Base-by-base conservation (phyloP, 2,329 filamentous ascomycete genomes). In the Phoma sp. region DNA sequence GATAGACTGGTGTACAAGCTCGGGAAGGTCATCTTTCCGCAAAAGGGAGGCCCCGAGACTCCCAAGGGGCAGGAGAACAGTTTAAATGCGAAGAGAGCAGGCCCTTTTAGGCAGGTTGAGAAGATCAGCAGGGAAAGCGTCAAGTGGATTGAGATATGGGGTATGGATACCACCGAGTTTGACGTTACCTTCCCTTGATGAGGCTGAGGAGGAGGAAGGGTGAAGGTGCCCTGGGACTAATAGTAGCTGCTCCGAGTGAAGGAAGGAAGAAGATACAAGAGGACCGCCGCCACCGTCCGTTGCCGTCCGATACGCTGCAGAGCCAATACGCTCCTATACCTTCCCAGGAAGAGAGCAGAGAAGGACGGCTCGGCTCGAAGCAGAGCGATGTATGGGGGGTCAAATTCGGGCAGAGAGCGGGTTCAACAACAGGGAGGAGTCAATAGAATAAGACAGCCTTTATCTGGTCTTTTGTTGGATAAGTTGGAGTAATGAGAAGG, bases 121-220 rank as follows among this genome's bases (percentile, higher is more conserved):
- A 33, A 64, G 37, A 65, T 74, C 1, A 62, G 59, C n/a, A 53
- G 60, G 50, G 73, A 74, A 5, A 75, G 71, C 33, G 76, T 79
- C 1, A 66, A 71, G 39, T 61, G 77, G 53, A 65, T 78, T 21
- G 77, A 79, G 48, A 78, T 81, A 37, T 81, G 77, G 77, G 71
- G 73, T 1, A 57, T 79, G 69, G 79, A 81, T 57, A 64, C 61
- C 9, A 60, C 45, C 4, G 68, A 73, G 38, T 73, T 74, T 45
- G 68, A 73, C 30, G 57, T 68, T 1, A 51, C 48, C 7, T 73
- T 67, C 43, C 58, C 65, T 32, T 71, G 56, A 68, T 7, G n/a
- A n/a, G n/a, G n/a, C n/a, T 5, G 5, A 7, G 11, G 23, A 1
- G 25, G 32, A 47, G 29, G 17, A 32, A 20, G 25, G 26, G 45